Percentiles rank a stretch among this genome's conserved stretches.
Conservation (phyloP, 2,329 filamentous ascomycete genomes). For the Cladophialophora exuberans region DNA sequence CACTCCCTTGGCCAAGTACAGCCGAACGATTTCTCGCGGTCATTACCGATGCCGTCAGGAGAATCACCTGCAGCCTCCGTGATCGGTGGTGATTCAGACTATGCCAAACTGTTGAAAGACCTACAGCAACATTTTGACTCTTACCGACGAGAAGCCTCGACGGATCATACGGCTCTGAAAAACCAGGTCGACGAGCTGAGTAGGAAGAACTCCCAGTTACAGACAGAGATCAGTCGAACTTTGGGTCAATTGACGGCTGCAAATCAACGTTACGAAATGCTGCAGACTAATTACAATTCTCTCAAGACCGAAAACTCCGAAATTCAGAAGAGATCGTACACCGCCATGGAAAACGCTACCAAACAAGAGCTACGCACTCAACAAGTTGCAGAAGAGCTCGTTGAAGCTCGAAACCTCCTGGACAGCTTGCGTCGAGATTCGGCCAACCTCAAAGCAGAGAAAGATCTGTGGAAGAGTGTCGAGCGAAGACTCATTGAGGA, state of each 20-base stretch:
- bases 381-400: constrained; percentile 88
- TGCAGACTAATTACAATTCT: constrained; percentile 84
- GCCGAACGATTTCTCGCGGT: constrained; percentile 71
- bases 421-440: constrained; percentile 90
- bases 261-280: constrained; percentile 82
- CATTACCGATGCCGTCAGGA: constrained; percentile 57
- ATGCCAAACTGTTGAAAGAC: constrained; percentile 79
- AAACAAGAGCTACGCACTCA: constrained; percentile 90
- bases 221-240: constrained; percentile 78
- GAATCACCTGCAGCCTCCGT: constrained; percentile 55
- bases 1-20: constrained; percentile 64
- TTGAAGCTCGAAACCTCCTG: constrained; percentile 78
- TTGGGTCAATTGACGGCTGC: constrained; percentile 81
- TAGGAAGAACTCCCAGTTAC: constrained; percentile 77
- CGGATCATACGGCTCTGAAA: constrained; percentile 79
- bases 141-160: constrained; percentile 81
- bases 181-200: constrained; percentile 82
- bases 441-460: constrained; percentile 91
- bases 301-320: constrained; percentile 84
- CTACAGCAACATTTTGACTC: constrained; percentile 88
- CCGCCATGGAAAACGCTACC: constrained; percentile 77
- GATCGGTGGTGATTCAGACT: constrained; percentile 65
- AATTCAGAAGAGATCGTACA: constrained; percentile 78
- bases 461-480: constrained; percentile 91
- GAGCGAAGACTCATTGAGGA: constrained; percentile 86